Evolutionary conservation across 108 stramenopile genomes (phyloP).

Genomic region (Fistulifera pelliculosa): DNA sequence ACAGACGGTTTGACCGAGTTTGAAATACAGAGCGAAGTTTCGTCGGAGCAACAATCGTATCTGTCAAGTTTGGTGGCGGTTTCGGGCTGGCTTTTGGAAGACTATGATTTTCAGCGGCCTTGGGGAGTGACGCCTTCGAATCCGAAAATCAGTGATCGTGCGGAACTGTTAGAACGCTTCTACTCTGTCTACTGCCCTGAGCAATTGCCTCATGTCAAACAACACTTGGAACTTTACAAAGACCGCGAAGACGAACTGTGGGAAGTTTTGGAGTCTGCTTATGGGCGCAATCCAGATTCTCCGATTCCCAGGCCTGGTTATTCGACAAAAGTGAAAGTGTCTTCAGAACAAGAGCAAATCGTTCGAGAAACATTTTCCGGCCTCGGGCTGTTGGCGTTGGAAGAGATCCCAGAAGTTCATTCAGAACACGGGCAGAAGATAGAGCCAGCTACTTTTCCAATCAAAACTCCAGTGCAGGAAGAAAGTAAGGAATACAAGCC

Average conservation of each 20-base stretch:
- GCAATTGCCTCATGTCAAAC: conserved; percentile 28
- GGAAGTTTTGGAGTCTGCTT: background rate
- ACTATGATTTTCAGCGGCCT: conserved; percentile 48
- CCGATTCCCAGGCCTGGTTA: background rate
- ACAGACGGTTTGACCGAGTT: conserved; percentile 54
- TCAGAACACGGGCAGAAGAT: no score
- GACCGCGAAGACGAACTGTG: conserved; percentile 23
- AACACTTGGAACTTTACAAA: conserved; percentile 20
- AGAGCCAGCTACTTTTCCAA: background rate
- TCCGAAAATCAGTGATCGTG: conserved; percentile 12
- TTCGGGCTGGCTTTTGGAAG: conserved; percentile 46
- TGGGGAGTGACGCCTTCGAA: conserved; percentile 46
- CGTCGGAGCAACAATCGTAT: conserved; percentile 32
- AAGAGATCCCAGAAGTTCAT: no score
- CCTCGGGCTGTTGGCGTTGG: no score
- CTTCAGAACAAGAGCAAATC: no score
- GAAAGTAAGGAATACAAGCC: background rate
- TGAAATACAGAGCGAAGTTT: conserved; percentile 32
- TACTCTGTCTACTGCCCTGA: conserved; percentile 42
- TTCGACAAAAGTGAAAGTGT: conserved; percentile 9
- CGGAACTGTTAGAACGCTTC: conserved; percentile 33
- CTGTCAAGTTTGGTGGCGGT: conserved; percentile 41
- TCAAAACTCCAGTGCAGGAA: background rate
- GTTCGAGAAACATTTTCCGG: no score
- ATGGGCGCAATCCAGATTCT: conserved; percentile 8